Percentiles rank a stretch among this genome's conserved stretches.
phyloP scores from a whole-genome alignment of 2,329 filamentous ascomycete species.

The Kalmusia sp. region DNA sequence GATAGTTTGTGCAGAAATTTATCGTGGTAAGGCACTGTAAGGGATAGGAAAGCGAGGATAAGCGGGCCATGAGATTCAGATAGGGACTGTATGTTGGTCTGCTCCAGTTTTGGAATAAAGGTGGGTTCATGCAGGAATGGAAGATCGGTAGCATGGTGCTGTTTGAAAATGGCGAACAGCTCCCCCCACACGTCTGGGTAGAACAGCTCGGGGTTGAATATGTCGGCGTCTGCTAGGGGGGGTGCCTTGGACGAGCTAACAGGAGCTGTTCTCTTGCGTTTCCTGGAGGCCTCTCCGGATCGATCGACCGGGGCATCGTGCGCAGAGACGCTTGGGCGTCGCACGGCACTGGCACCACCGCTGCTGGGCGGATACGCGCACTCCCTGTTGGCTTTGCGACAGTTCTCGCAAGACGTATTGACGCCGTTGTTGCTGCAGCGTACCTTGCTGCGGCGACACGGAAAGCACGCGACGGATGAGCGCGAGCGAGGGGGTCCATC shows the following conservation, averaged over 20 bases:
- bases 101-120: constrained; percentile 54
- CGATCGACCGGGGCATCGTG: background rate
- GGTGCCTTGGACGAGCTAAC: constrained; percentile 54
- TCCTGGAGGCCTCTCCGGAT: constrained; percentile 26
- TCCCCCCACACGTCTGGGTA: constrained; percentile 72
- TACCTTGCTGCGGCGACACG: constrained; percentile 81
- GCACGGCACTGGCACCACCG: constrained; percentile 39
- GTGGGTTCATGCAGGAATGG: constrained; percentile 74
- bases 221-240: constrained; percentile 58
- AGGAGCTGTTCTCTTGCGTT: constrained; percentile 48
- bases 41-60: constrained; percentile 70
- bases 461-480: constrained; percentile 79
- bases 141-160: constrained; percentile 75
- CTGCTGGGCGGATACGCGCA: constrained; percentile 66
- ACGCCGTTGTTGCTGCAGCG: constrained; percentile 84
- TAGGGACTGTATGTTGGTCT: constrained; percentile 30
- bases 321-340: constrained; percentile 43
- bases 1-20: constrained; percentile 61
- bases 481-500: constrained; percentile 61
- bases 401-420: constrained; percentile 75
- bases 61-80: constrained; percentile 52
- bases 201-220: constrained; percentile 67
- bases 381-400: constrained; percentile 73
- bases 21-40: constrained; percentile 73
- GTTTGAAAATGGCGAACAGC: constrained; percentile 72